Evolutionary conservation across 2,329 filamentous ascomycete species (phyloP), one percentile per base, ranked within the genome.

Genomic region (Talaromyces sp.): DNA sequence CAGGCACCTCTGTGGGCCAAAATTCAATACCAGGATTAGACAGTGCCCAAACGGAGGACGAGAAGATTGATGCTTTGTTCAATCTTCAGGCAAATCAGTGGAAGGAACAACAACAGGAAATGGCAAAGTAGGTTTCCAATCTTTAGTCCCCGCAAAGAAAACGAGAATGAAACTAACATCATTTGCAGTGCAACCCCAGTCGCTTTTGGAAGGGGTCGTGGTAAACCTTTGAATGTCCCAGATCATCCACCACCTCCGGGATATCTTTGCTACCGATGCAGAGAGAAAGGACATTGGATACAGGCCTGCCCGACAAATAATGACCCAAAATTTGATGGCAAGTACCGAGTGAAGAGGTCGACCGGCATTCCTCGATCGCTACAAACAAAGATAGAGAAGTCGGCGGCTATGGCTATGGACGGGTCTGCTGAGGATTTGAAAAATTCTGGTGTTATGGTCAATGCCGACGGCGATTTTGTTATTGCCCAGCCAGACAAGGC

Each of bases 271-370:
- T 96, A 97, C 72, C 88, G 94, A 52, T 99, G 94, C 75, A 89
- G 91, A 61, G 89, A 97, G 73, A 97, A 97, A 77, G 94, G 92
- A n/a, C 94, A 99, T 73, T 99, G 93, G 93, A 99, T 99, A 62
- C 93, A 97, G 76, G 84, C 90, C 54, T 99, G 94, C 69, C 94
- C 94, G 6, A 99, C 93, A n/a, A 99, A 99, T 73, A 91, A 96
- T 72, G 92, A 99, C 65, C 93, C 94, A 2, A 92, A 91, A 61
- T 97, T 92, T 73, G 94, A 99, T 75, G 92, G 92, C 65, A 88
- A 91, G 56, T 91, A 92, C 52, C 87, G 93, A 61, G 90, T 97
- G 63, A 97, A 97, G 80, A 87, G 93, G 61, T 97, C 94, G 4
- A 99, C 94, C 41, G 94, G 94, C 64, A 99, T 99, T 65, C 94